phyloP scores from a whole-genome alignment of 2,329 filamentous ascomycete genomes.

The Xylariomycetidae sp. region DNA sequence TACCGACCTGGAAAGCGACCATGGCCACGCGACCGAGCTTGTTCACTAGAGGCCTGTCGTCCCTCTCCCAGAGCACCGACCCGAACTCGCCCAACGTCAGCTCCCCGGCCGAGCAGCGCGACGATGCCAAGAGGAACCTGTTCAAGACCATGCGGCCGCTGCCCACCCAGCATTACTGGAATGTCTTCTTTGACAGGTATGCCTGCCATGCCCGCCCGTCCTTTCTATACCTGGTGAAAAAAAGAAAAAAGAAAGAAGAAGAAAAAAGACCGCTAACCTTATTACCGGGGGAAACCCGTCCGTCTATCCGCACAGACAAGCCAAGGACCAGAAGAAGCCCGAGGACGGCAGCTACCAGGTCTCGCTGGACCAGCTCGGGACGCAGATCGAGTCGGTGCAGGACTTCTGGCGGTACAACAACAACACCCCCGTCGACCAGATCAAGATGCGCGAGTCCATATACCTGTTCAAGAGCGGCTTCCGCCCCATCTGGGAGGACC shows the following conservation, averaged over 20 bases:
- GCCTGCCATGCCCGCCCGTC: constrained; percentile 5
- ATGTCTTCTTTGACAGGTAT: constrained; percentile 63
- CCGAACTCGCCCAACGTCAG: constrained; percentile 55
- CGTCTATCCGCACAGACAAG: constrained; percentile 27
- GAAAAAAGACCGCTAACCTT: constrained; percentile 1
- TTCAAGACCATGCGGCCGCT: constrained; percentile 68
- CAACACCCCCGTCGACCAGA: constrained; percentile 71
- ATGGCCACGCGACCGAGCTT: constrained; percentile 56
- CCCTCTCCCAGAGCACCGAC: constrained; percentile 54
- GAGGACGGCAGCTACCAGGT: constrained; percentile 44
- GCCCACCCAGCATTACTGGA: constrained; percentile 76
- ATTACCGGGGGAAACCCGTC: constrained; percentile 2
- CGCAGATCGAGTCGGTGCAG: constrained; percentile 72
- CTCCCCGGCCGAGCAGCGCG: constrained; percentile 68
- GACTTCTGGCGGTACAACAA: constrained; percentile 83
- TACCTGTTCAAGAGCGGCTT: constrained; percentile 78
- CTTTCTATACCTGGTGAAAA: constrained; percentile 1
- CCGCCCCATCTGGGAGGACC: constrained; percentile 77
- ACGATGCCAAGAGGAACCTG: constrained; percentile 80
- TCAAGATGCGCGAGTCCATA: constrained; percentile 72
- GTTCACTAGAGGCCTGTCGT: constrained; percentile 60
- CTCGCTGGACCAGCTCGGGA: constrained; percentile 57
- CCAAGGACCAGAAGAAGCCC: constrained; percentile 39
- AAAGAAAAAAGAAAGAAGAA: neutral
- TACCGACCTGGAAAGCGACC: too few species aligned